These are phyloP conservation scores for Yarrowia hollandica DNA, from an alignment of 805 yeast genomes.

Conservation along the genomic window DNA sequence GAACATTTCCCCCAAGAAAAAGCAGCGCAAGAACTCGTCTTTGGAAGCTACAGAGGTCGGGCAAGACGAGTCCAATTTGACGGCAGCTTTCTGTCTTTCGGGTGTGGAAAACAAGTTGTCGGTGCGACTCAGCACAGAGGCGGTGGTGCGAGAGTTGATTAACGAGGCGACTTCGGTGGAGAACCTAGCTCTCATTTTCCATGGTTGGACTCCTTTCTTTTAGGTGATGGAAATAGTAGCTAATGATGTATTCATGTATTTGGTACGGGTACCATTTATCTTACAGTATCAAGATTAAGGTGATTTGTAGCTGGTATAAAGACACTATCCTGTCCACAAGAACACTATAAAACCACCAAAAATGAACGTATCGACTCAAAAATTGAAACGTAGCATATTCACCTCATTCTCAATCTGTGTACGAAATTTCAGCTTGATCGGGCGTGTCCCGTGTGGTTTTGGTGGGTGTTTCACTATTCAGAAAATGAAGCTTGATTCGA, in stretches of 20 bases:
- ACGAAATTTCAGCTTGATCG: too few relatives aligned
- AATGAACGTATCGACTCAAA: too few relatives aligned
- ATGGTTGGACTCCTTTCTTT: constrained; percentile 60
- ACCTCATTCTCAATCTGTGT: too few relatives aligned
- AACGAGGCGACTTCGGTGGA: constrained; percentile 68
- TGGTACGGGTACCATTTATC: too few relatives aligned
- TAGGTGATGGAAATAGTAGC: neutral
- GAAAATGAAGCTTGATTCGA: too few relatives aligned
- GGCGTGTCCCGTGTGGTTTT: too few relatives aligned
- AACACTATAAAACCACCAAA: too few relatives aligned
- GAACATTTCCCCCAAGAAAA: constrained; percentile 55
- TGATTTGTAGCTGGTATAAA: too few relatives aligned
- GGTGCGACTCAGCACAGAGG: constrained; percentile 73
- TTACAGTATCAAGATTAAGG: too few relatives aligned
- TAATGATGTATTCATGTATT: neutral
- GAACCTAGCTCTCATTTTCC: constrained; percentile 71
- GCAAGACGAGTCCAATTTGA: neutral
- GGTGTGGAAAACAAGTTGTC: constrained; percentile 74
- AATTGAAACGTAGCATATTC: too few relatives aligned
- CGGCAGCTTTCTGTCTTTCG: constrained; percentile 56
- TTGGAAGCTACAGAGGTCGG: neutral
- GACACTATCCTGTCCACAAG: too few relatives aligned
- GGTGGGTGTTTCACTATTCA: too few relatives aligned
- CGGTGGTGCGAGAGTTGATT: constrained; percentile 77
- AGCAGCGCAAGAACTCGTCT: constrained; percentile 45